phyloP scores from a whole-genome alignment of 108 stramenopile species.

The Asterionellopsis glacialis region DNA sequence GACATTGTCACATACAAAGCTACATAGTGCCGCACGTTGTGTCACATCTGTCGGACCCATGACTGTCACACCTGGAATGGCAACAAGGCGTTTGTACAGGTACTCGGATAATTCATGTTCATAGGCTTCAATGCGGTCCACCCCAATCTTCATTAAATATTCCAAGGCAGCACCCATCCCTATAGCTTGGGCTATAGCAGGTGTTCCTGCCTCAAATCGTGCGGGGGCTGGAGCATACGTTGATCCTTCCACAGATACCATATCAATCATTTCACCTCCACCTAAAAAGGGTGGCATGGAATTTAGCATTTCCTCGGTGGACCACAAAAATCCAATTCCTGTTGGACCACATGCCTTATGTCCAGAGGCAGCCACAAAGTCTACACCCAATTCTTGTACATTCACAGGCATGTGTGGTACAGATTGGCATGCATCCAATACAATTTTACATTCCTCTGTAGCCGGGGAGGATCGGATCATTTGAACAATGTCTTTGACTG shows the following conservation, averaged over 20 bases:
- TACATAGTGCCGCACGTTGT: conserved; percentile 78
- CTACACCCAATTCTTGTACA: conserved; percentile 85
- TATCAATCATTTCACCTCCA: conserved; percentile 96
- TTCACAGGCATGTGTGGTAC: conserved; percentile 90
- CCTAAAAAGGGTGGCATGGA: conserved; percentile 90
- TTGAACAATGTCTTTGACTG: conserved; percentile 75
- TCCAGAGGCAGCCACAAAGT: conserved; percentile 93
- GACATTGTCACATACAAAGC: conserved; percentile 80
- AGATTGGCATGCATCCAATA: conserved; percentile 95
- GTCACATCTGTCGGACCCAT: conserved; percentile 62
- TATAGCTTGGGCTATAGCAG: conserved; percentile 92
- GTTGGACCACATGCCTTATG: conserved; percentile 99
- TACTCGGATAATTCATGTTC: conserved; percentile 84
- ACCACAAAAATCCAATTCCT: conserved; percentile 96
- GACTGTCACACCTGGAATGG: conserved; percentile 72
- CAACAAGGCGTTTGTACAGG: conserved; percentile 57
- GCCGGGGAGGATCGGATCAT: conserved; percentile 34
- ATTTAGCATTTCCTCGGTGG: conserved; percentile 64
- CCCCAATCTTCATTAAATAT: conserved; percentile 75
- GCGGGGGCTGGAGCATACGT: conserved; percentile 87
- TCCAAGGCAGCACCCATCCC: conserved; percentile 89
- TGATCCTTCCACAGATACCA: conserved; percentile 79
- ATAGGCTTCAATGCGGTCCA: conserved; percentile 84
- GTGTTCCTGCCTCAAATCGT: conserved; percentile 96
- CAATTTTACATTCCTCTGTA: conserved; percentile 53